Conservation (phyloP, 257 asterid species). For the Anisodus acutangulus region DNA sequence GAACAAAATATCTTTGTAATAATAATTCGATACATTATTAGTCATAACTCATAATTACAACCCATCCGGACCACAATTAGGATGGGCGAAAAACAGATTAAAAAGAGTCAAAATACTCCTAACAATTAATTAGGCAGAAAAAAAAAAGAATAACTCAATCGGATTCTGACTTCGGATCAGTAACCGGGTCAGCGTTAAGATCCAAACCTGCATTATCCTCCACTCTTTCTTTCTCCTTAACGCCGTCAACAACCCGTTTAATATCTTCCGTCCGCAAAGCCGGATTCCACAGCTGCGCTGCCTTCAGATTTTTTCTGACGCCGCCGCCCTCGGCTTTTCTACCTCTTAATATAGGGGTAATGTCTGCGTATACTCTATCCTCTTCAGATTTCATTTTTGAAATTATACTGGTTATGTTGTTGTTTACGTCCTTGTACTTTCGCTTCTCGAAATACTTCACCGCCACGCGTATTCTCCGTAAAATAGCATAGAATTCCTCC, state of each 20-base stretch:
- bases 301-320: neutral
- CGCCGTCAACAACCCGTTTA: conserved; percentile 28
- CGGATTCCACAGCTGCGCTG: conserved; percentile 34
- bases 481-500: conserved; percentile 8
- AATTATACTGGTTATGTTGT: no score
- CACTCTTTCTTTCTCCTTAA: neutral
- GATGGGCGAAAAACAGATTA: neutral
- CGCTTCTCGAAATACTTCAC: conserved; percentile 19
- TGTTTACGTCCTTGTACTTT: neutral
- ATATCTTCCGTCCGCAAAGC: conserved; percentile 38
- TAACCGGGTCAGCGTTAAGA: conserved; percentile 40
- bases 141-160: neutral
- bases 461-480: conserved; percentile 5
- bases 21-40: no score
- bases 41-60: neutral
- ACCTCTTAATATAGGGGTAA: no score
- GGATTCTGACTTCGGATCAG: conserved; percentile 30
- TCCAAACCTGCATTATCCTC: conserved; percentile 38
- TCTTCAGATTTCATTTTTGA: no score
- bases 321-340: neutral
- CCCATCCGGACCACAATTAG: neutral
- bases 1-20: no score
- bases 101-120: neutral
- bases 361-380: no score
- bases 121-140: neutral